Evolutionary conservation across 2,329 filamentous ascomycete species (phyloP), one percentile per base, ranked within the genome.

Genomic region (Fonsecaea erecta): DNA sequence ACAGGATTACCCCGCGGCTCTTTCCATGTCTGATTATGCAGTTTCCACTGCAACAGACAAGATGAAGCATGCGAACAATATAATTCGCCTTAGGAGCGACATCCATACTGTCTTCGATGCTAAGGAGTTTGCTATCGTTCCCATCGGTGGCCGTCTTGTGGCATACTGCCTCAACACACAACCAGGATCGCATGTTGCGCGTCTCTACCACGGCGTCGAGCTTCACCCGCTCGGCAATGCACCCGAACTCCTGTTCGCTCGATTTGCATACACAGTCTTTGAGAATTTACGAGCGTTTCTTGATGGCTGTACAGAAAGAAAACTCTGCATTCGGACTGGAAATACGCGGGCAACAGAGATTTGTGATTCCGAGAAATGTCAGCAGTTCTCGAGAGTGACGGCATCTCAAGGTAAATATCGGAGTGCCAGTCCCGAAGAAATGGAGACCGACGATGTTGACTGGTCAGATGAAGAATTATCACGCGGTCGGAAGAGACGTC

Each of bases 71-170:
- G 26, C 54, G 28, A 51, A 40, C 43, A 64, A 64, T 28, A 53
- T 12, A 11, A 32, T 60, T 54, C 55, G 61, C 40, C 28, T 64
- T 2, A 59, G 55, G 34, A 60, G 54, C 30, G 61, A 64, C 46
- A 53, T 64, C 21, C 61, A 64, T 43, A 64, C 26, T 30, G n/a
- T 64, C 18, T 64, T 64, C 30, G 54, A 52, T 53, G 16, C 35
- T 0, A 64, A 64, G 46, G 28, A 43, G 21, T 64, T 64, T 60
- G 54, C 54, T 16, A 60, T 64, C 46, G 61, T 64, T n/a, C 61
- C 61, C 21, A 12, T 53, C 21, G 30, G 46, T 3, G 11, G 46
- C 8, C 53, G 54, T 2, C 28, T 64, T 18, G 54, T 64, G 14
- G 54, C 52, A 21, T 64, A 64, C 43, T 64, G 61, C 61, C 9